Evolutionary conservation across 768 basidiomycete species (phyloP).

Genomic region (Amanita phalloides): DNA sequence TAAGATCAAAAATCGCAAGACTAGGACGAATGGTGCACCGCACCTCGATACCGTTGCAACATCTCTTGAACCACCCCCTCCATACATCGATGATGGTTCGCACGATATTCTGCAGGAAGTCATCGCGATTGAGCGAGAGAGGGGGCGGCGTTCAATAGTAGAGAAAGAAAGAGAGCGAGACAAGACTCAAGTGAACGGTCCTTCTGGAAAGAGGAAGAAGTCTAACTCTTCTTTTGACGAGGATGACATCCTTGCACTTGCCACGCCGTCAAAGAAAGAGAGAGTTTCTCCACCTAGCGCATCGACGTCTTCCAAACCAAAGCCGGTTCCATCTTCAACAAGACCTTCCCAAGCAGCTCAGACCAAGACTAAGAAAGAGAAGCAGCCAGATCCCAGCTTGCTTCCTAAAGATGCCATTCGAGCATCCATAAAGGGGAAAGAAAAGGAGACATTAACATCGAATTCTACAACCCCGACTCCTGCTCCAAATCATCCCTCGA

Average conservation of each 20-base stretch:
- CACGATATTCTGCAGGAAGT: conserved; percentile 76
- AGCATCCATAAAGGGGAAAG: conserved; percentile 61
- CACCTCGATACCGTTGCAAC: conserved; percentile 19
- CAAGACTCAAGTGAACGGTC: conserved; percentile 26
- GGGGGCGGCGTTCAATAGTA: conserved; percentile 33
- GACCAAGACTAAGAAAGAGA: conserved; percentile 37
- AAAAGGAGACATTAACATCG: conserved; percentile 35
- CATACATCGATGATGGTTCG: conserved; percentile 73
- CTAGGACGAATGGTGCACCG: conserved; percentile 26
- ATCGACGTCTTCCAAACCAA: conserved; percentile 14
- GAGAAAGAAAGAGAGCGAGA: conserved; percentile 12
- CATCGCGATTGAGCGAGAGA: conserved; percentile 65
- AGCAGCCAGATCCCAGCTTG: conserved; percentile 14
- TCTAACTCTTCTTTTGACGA: conserved; percentile 27
- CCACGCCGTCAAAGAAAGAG: conserved; percentile 53
- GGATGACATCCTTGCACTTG: conserved; percentile 54
- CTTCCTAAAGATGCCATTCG: conserved; percentile 23
- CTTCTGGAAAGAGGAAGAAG: conserved; percentile 51
- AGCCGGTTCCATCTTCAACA: conserved; percentile 18
- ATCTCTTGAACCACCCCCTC: conserved; percentile 48
- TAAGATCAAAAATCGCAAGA: conserved; percentile 31
- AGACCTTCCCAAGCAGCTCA: conserved; percentile 13
- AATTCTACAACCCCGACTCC: neutral
- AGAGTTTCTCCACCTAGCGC: conserved; percentile 29
- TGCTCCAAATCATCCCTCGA: conserved; percentile 10